Conservation (phyloP, 352 stramenopile species). For the Globisporangium lucens region DNA sequence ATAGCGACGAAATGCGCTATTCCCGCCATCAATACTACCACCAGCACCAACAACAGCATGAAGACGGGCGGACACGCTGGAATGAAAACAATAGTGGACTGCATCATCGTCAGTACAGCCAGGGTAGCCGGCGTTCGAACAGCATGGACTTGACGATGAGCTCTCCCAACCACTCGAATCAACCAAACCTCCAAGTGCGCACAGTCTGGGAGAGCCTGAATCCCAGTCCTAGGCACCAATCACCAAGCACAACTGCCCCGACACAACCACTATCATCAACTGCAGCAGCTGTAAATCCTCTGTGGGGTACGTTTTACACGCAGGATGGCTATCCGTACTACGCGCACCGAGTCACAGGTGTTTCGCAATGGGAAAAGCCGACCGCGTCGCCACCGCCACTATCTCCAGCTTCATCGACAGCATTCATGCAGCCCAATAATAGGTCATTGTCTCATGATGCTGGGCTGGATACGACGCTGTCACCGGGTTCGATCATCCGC, state of each 20-base stretch:
- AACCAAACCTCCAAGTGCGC: neutral
- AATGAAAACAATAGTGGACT: neutral
- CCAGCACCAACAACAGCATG: neutral
- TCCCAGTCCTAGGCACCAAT: neutral
- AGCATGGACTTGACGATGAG: conserved; percentile 7
- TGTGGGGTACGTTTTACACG: conserved; percentile 72
- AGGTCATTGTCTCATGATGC: neutral
- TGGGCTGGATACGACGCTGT: conserved; percentile 10
- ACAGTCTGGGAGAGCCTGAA: conserved; percentile 1
- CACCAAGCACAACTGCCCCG: too few species aligned
- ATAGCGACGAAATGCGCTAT: conserved; percentile 14
- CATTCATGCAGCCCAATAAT: neutral
- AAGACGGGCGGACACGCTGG: neutral
- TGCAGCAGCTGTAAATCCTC: neutral
- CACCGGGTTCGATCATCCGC: conserved; percentile 43
- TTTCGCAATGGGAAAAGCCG: conserved; percentile 81
- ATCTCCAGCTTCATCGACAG: neutral
- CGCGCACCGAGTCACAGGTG: conserved; percentile 58
- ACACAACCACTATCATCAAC: neutral
- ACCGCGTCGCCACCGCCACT: neutral
- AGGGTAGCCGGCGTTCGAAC: neutral
- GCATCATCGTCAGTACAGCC: neutral
- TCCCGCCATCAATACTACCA: neutral
- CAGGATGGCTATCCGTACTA: conserved; percentile 80
- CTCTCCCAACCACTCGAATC: neutral